phyloP scores from a whole-genome alignment of 345 rosid species.

The Mangifera indica region DNA sequence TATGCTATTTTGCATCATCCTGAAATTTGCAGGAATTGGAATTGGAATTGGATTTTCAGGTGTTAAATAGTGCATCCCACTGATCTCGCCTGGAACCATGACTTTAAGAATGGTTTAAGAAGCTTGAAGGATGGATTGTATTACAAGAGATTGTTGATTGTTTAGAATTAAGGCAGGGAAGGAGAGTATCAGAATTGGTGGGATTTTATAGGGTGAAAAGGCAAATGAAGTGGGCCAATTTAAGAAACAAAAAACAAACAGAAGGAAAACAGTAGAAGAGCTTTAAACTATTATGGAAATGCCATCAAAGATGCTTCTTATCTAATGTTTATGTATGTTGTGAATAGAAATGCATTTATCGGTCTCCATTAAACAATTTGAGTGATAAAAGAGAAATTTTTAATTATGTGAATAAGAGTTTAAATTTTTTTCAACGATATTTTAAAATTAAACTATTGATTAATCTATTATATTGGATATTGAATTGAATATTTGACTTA shows the following conservation, averaged over 20 bases:
- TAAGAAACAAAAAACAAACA: conserved; percentile 23
- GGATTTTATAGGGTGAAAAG: conserved; percentile 51
- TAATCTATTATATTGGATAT: no score
- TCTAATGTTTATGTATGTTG: not conserved
- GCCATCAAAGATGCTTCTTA: conserved; percentile 10
- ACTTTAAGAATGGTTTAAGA: conserved; percentile 14
- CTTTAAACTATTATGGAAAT: conserved; percentile 20
- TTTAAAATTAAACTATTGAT: no score
- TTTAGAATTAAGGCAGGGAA: conserved; percentile 28
- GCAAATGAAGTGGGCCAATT: conserved; percentile 32
- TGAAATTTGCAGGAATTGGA: conserved; percentile 35
- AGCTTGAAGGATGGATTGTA: conserved; percentile 15
- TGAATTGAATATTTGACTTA: no score
- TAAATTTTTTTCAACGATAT: no score
- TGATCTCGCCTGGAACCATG: conserved; percentile 56
- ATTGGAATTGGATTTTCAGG: conserved; percentile 35
- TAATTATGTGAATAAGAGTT: no score
- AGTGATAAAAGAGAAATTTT: no score
- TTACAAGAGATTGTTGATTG: conserved; percentile 3
- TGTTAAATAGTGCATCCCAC: conserved; percentile 46
- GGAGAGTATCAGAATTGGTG: conserved; percentile 27
- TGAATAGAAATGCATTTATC: conserved; percentile 8
- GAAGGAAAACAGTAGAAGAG: conserved; percentile 14
- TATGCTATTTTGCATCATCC: conserved; percentile 29
- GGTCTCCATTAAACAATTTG: no score